phyloP scores from a whole-genome alignment of 2,329 filamentous ascomycete species.

The Penicillium psychrosexuale region DNA sequence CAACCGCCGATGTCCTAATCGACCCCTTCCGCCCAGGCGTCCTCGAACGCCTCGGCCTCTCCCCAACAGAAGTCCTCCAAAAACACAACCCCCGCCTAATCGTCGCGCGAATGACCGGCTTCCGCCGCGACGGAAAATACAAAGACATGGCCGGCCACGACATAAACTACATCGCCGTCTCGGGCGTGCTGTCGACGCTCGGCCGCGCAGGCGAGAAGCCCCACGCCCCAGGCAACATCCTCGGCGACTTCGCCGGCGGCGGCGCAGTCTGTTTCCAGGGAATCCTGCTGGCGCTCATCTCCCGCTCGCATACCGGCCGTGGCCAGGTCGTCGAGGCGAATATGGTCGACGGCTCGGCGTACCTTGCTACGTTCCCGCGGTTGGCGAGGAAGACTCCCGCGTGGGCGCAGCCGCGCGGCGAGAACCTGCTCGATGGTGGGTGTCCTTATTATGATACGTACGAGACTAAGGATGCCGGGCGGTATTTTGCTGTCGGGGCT shows the following conservation, averaged over 20 bases:
- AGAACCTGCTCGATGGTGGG: slow-evolving; percentile 78
- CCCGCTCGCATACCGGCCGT: slow-evolving; percentile 59
- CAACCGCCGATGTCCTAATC: slow-evolving; percentile 72
- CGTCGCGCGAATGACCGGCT: slow-evolving; percentile 83
- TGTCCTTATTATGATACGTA: slow-evolving; percentile 89
- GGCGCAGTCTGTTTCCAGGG: slow-evolving; percentile 79
- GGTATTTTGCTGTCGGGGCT: slow-evolving; percentile 83
- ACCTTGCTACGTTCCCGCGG: slow-evolving; percentile 74
- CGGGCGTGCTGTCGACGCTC: slow-evolving; percentile 73
- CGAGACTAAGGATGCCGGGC: slow-evolving; percentile 68
- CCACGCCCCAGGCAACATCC: slow-evolving; percentile 74
- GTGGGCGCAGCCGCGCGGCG: slow-evolving; percentile 64
- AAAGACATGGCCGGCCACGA: slow-evolving; percentile 87
- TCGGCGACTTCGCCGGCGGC: slow-evolving; percentile 89
- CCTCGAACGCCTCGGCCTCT: slow-evolving; percentile 77
- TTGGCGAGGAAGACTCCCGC: slow-evolving; percentile 61
- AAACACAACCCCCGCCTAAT: slow-evolving; percentile 70
- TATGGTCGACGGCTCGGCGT: slow-evolving; percentile 88
- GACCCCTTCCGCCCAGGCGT: slow-evolving; percentile 92
- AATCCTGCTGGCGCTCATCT: slow-evolving; percentile 73
- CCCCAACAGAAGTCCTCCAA: slow-evolving; percentile 63
- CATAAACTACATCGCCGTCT: slow-evolving; percentile 92
- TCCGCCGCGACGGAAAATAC: slow-evolving; percentile 82
- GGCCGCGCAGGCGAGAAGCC: slow-evolving; percentile 68
- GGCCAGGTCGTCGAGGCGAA: slow-evolving; percentile 94